A percentile compares a stretch with the other conserved stretches of the same genome.
Conservation (phyloP, 169 alveolate genomes). For the Theileria orientalis region DNA sequence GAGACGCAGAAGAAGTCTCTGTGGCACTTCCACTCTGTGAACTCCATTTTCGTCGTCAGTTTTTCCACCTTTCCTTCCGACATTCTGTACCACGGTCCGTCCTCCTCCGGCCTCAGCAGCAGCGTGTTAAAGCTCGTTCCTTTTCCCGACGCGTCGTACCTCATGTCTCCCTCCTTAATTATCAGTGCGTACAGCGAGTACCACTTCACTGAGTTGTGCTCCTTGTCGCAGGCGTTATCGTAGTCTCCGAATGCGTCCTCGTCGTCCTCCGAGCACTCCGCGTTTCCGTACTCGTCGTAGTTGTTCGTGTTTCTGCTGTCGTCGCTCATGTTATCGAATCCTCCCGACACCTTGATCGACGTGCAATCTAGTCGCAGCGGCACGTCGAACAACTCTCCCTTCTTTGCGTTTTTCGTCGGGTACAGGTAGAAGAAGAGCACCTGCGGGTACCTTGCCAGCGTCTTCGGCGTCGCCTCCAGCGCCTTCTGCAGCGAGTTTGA, state of each 20-base stretch:
- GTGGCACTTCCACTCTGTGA: constrained; percentile 90
- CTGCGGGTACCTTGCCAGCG: constrained; percentile 81
- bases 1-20: constrained; percentile 87
- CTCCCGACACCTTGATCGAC: constrained; percentile 43
- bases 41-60: constrained; percentile 77
- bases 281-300: constrained; percentile 50
- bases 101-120: constrained; percentile 84
- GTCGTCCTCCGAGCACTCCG: constrained; percentile 45
- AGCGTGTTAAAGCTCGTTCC: constrained; percentile 68
- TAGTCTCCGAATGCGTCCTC: constrained; percentile 47
- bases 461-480: constrained; percentile 75
- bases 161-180: constrained; percentile 75
- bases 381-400: constrained; percentile 86
- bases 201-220: constrained; percentile 73
- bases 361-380: constrained; percentile 85
- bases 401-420: constrained; percentile 82
- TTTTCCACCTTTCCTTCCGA: constrained; percentile 82
- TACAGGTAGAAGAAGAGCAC: constrained; percentile 82
- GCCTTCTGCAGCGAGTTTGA: constrained; percentile 74
- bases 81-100: constrained; percentile 88
- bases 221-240: constrained; percentile 45
- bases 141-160: constrained; percentile 52
- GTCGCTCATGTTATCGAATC: constrained; percentile 26
- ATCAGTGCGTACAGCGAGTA: constrained; percentile 79
- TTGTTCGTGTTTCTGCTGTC: constrained; percentile 23